A percentile compares a stretch with the other conserved stretches of the same genome.
These are phyloP conservation scores for Fusarium sp. DNA, from an alignment of 2,329 filamentous ascomycete species.

Conservation along the genomic window DNA sequence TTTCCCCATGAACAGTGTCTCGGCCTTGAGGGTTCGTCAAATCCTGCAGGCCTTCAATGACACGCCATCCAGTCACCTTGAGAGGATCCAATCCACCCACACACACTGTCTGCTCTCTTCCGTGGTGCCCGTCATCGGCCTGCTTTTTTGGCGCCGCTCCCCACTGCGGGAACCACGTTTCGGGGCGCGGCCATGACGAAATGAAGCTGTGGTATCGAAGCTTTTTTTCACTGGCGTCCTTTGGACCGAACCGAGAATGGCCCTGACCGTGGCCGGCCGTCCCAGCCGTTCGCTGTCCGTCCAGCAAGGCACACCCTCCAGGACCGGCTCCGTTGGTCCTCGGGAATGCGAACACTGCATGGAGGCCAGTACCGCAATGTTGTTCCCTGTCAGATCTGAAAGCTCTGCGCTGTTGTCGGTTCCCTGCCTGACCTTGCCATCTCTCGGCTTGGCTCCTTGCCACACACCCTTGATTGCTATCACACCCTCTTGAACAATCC, in stretches of 20 bases:
- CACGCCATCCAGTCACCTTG: slow-evolving; percentile 4
- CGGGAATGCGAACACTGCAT: slow-evolving; percentile 35
- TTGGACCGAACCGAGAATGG: slow-evolving; percentile 46
- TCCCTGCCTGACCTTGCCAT: slow-evolving; percentile 1
- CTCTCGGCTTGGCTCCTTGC: slow-evolving; percentile 18
- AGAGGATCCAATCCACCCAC: background rate
- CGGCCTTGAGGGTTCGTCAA: slow-evolving; percentile 12
- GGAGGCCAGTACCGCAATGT: background rate
- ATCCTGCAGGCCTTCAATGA: slow-evolving; percentile 2
- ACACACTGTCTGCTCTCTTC: background rate
- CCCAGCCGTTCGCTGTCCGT: slow-evolving; percentile 10
- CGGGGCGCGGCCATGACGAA: slow-evolving; percentile 35
- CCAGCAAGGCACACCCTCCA: slow-evolving; percentile 6
- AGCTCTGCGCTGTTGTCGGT: slow-evolving; percentile 6
- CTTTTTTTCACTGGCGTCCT: slow-evolving; percentile 35
- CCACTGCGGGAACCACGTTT: slow-evolving; percentile 39
- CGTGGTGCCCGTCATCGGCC: slow-evolving; percentile 13
- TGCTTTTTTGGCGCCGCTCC: slow-evolving; percentile 13
- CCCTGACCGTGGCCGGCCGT: slow-evolving; percentile 15
- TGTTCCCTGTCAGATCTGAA: slow-evolving; percentile 5
- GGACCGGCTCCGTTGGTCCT: slow-evolving; percentile 42
- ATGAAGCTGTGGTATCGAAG: slow-evolving; percentile 21
- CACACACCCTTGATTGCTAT: slow-evolving; percentile 1
- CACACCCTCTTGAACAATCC: slow-evolving; percentile 7
- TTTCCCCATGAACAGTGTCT: background rate